Percentiles rank a stretch among this genome's conserved stretches.
phyloP scores from a whole-genome alignment of 257 asterid genomes.

The Nicotiana knightiana region DNA sequence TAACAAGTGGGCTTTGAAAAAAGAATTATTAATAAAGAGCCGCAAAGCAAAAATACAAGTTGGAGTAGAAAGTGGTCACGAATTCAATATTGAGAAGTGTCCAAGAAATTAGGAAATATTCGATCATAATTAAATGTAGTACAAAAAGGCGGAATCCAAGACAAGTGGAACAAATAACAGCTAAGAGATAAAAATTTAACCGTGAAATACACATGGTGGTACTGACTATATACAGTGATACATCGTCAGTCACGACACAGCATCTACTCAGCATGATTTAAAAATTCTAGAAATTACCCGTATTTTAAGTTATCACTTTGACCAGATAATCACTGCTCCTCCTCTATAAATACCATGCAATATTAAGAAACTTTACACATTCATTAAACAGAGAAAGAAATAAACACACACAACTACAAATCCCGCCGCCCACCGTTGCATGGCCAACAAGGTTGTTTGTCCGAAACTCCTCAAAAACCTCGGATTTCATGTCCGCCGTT shows the following conservation, averaged over 20 bases:
- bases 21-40: background rate
- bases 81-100: background rate
- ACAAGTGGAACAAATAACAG: constrained; percentile 6
- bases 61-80: background rate
- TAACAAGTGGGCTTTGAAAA: background rate
- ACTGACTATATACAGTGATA: background rate
- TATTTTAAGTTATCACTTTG: background rate
- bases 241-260: constrained; percentile 8
- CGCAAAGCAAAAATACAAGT: background rate
- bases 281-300: background rate
- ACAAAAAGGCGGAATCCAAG: background rate
- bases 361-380: background rate
- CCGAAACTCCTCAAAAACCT: constrained; percentile 6
- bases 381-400: background rate
- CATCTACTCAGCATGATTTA: constrained; percentile 11
- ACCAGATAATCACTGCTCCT: background rate
- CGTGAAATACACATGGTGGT: constrained; percentile 1
- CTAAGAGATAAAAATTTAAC: constrained; percentile 6
- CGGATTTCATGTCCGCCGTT: constrained; percentile 20
- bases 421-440: constrained; percentile 7
- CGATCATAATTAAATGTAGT: background rate
- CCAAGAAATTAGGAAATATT: background rate
- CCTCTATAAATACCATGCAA: constrained; percentile 5
- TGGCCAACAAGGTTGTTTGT: constrained; percentile 7
- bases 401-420: background rate